Evolutionary conservation across 768 basidiomycete genomes (phyloP).

Genomic region (Xerocomellus amylosporus): DNA sequence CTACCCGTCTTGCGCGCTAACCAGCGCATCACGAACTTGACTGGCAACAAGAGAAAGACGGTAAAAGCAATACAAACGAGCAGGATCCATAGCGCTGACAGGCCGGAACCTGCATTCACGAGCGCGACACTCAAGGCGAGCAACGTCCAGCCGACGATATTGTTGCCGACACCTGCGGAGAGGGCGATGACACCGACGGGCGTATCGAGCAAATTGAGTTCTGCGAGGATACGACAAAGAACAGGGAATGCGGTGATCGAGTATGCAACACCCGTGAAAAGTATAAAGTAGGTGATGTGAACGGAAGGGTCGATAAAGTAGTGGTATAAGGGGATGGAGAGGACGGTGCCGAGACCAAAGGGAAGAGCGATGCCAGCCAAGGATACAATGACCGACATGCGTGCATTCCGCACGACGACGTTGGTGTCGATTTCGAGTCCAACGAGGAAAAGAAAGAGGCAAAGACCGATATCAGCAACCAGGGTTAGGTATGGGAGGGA

Average conservation of each 20-base stretch:
- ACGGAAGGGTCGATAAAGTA: slow-evolving; percentile 63
- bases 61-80: slow-evolving; percentile 79
- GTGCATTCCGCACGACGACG: slow-evolving; percentile 76
- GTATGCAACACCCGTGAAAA: slow-evolving; percentile 91
- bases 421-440: slow-evolving; percentile 85
- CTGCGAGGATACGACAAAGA: slow-evolving; percentile 82
- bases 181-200: slow-evolving; percentile 91
- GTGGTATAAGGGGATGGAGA: slow-evolving; percentile 52
- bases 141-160: slow-evolving; percentile 84
- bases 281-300: slow-evolving; percentile 86
- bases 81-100: slow-evolving; percentile 84
- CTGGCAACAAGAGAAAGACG: slow-evolving; percentile 68
- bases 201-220: slow-evolving; percentile 88
- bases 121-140: slow-evolving; percentile 90
- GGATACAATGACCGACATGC: slow-evolving; percentile 66
- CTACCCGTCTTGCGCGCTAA: slow-evolving; percentile 77
- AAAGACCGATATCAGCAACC: slow-evolving; percentile 84
- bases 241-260: slow-evolving; percentile 88
- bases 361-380: slow-evolving; percentile 84
- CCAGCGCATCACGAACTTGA: slow-evolving; percentile 62
- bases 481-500: slow-evolving; percentile 80
- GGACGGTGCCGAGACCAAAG: slow-evolving; percentile 77
- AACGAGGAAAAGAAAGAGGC: slow-evolving; percentile 88
- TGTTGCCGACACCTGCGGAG: slow-evolving; percentile 88
- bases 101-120: slow-evolving; percentile 81